Evolutionary conservation across 2,329 filamentous ascomycete species (phyloP), one percentile per base, ranked within the genome.

Genomic region (Ophiostoma sp.): DNA sequence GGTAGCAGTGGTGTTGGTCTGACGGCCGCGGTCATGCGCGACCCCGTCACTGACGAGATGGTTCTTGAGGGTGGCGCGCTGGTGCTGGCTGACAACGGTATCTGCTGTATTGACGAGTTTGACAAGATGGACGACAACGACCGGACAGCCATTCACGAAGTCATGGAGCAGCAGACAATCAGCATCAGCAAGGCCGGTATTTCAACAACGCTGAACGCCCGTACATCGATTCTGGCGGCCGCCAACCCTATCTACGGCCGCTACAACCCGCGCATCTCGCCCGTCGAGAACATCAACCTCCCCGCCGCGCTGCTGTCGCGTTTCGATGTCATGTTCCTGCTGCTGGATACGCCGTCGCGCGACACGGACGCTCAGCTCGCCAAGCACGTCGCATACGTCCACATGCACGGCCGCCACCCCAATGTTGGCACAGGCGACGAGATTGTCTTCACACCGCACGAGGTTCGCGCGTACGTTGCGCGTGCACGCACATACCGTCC

Each of bases 231-330:
- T 75, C 86, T 99, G 16, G 94, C 95, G 18, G 95, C 95, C 27
- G 95, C 95, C 73, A 99, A 99, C 81, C 95, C 95, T 69, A 86
- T 99, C 58, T 99, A 99, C 76, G 95, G 95, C 72, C 92, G 95
- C 71, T 99, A 99, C 83, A 99, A 99, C 81, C 95, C 95, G 68
- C 92, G 93, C 72, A 90, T 99, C 74, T 97, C 94, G 0, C 95
- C 95, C 0, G 93, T 99, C 40, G 95, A 99, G 79, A 99, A 99
- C 79, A 99, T 99, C 80, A 99, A 99, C 79, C 88, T 99, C 55
- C 95, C 95, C n/a, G 95, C 95, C 18, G 95, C 95, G 27, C 87
- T 99, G 27, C 86, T 99, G 67, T 97, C 94, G 70, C 92, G 95
- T 86, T 99, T 99, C 79, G 95, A 99, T 78, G 85, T 99, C 73